These are phyloP conservation scores for Lachancea dasiensis DNA, from an alignment of 805 yeast genomes.

Conservation along the genomic window DNA sequence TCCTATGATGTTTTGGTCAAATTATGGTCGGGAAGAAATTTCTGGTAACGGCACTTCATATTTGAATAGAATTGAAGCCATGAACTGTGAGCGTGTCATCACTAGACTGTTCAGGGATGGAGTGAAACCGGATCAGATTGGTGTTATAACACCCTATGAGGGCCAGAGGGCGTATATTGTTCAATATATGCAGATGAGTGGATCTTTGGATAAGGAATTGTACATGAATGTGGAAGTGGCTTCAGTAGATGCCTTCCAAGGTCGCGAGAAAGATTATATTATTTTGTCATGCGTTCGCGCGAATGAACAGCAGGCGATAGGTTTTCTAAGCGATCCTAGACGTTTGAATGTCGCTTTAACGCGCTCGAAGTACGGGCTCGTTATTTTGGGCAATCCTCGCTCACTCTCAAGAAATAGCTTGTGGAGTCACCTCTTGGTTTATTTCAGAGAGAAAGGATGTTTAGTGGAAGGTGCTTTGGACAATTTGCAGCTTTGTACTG, in stretches of 20 bases:
- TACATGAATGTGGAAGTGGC: slow-evolving; percentile 79
- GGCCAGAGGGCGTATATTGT: slow-evolving; percentile 83
- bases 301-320: slow-evolving; percentile 66
- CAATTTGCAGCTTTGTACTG: slow-evolving; percentile 65
- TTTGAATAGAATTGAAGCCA: slow-evolving; percentile 82
- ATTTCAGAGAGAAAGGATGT: slow-evolving; percentile 79
- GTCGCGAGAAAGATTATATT: slow-evolving; percentile 93
- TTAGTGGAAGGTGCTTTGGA: slow-evolving; percentile 86
- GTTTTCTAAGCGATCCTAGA: slow-evolving; percentile 79
- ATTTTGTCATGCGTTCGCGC: slow-evolving; percentile 94
- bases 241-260: slow-evolving; percentile 97
- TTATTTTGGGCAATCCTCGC: slow-evolving; percentile 79
- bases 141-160: slow-evolving; percentile 91
- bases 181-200: slow-evolving; percentile 70
- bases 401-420: slow-evolving; percentile 62
- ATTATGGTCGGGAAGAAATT: slow-evolving; percentile 83
- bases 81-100: slow-evolving; percentile 76
- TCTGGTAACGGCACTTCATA: slow-evolving; percentile 75
- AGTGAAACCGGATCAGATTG: slow-evolving; percentile 73
- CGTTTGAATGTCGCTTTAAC: slow-evolving; percentile 87
- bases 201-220: slow-evolving; percentile 56
- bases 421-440: slow-evolving; percentile 74
- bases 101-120: slow-evolving; percentile 72
- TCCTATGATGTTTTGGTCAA: slow-evolving; percentile 97
- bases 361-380: slow-evolving; percentile 77